Evolutionary conservation across 331 rosid genomes (phyloP).

Genomic region (Pyrus hybrid): DNA sequence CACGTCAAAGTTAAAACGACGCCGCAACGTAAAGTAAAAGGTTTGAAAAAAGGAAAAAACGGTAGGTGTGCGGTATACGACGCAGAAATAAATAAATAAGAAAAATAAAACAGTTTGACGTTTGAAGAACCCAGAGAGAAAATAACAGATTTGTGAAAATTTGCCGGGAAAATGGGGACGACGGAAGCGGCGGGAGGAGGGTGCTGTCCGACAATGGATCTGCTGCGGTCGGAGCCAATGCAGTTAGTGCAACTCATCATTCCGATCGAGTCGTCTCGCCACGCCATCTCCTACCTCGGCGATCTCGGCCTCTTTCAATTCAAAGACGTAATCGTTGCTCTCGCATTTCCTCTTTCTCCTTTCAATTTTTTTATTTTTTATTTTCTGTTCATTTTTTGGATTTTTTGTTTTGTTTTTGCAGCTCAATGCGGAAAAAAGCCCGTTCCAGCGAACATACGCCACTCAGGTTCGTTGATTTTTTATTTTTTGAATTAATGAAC

Average conservation of each 20-base stretch:
- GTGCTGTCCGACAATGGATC: slow-evolving; percentile 46
- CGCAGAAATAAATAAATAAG: not conserved
- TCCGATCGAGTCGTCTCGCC: slow-evolving; percentile 63
- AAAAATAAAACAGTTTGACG: not conserved
- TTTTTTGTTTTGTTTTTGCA: slow-evolving; percentile 1
- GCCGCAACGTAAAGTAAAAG: not conserved
- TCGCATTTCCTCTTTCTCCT: not conserved
- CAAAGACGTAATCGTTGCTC: slow-evolving; percentile 39
- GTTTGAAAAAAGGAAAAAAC: not conserved
- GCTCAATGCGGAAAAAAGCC: slow-evolving; percentile 76
- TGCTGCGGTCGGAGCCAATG: slow-evolving; percentile 87
- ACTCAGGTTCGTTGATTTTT: slow-evolving; percentile 41
- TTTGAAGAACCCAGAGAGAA: not conserved
- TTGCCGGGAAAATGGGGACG: slow-evolving; percentile 1
- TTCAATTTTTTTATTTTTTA: not conserved
- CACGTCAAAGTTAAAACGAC: not conserved
- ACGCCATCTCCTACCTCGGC: slow-evolving; percentile 60
- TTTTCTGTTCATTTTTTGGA: not conserved
- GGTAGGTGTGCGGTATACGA: not conserved
- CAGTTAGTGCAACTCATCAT: slow-evolving; percentile 72
- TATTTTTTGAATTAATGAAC: no score
- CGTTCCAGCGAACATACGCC: slow-evolving; percentile 72
- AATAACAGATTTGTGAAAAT: not conserved
- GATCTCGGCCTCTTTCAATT: slow-evolving; percentile 79
- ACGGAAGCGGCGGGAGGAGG: slow-evolving; percentile 2